Evolutionary conservation across 306 rosid genomes (phyloP).

Genomic region (Quercus cerris): DNA sequence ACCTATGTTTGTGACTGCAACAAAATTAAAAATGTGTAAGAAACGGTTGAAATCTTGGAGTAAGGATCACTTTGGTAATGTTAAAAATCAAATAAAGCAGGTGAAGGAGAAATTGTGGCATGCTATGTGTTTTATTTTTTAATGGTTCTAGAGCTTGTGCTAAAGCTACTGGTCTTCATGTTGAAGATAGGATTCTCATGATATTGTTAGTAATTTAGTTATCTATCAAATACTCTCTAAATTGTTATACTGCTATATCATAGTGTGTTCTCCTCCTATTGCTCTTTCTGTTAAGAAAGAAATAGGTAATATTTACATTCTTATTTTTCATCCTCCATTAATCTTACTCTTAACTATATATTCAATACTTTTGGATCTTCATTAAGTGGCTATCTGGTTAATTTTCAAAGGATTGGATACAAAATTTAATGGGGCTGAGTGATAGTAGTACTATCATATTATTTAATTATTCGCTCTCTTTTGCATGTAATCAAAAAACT

Average conservation of each 20-base stretch:
- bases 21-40: no score
- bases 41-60: no score
- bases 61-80: no score
- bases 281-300: background rate
- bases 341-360: background rate
- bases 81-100: no score
- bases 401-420: conserved; percentile 12
- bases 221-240: background rate
- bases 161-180: background rate
- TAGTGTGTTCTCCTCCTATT: background rate
- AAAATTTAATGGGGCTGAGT: no score
- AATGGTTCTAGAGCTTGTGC: background rate
- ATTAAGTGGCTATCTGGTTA: background rate
- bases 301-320: background rate
- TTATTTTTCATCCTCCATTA: background rate
- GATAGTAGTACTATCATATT: background rate
- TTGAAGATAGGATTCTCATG: background rate
- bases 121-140: background rate
- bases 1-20: no score
- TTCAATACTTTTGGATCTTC: background rate
- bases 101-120: no score
- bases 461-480: background rate
- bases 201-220: background rate
- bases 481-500: conserved; percentile 1
- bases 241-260: background rate